Evolutionary conservation across 2,329 filamentous ascomycete species (phyloP), one percentile per base, ranked within the genome.

Genomic region (Clarireedia homoeocarpa): DNA sequence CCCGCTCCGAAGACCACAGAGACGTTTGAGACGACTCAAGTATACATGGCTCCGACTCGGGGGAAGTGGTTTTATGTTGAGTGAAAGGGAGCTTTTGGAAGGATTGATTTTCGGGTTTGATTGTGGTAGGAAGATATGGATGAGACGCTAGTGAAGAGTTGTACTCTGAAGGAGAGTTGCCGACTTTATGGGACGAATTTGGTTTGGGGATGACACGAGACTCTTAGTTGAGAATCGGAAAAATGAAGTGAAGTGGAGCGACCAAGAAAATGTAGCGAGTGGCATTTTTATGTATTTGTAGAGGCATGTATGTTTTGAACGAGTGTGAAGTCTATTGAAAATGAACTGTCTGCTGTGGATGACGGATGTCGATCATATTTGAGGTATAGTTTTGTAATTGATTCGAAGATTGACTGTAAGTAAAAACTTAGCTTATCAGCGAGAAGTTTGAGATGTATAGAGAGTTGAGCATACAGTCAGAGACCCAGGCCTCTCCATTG

Each of bases 11-110:
- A 36, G 30, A 48, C 26, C 46, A 48, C 46, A 48, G 46, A 48
- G 30, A 23, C 27, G 46, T 23, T 23, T 34, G 6, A 30, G 24
- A 34, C 26, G 30, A 12, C 30, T 48, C 46, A 48, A 48, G 46
- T 48, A 48, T 48, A 48, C 46, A 23, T 48, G 46, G 26, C n/a
- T 34, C 46, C 46, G 46, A 48, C 26, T 48, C 46, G 24, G 26
- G 46, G 46, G 46, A 30, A 48, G 46, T 17, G 24, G 30, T 48
- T 30, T 48, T 17, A 6, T 7, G 27, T 15, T 24, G 20, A 17
- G 15, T 48, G 24, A 48, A 48, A 48, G 3, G 46, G 30, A 26
- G 30, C 20, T 48, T 34, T 17, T 30, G 26, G 23, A n/a, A 48
- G 46, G 26, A 34, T 48, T 15, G 14, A n/a, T 7, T 48, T 48